A percentile compares a stretch with the other conserved stretches of the same genome.
Conservation (phyloP, 2,329 filamentous ascomycete genomes). For the Penicillium vulpinum region DNA sequence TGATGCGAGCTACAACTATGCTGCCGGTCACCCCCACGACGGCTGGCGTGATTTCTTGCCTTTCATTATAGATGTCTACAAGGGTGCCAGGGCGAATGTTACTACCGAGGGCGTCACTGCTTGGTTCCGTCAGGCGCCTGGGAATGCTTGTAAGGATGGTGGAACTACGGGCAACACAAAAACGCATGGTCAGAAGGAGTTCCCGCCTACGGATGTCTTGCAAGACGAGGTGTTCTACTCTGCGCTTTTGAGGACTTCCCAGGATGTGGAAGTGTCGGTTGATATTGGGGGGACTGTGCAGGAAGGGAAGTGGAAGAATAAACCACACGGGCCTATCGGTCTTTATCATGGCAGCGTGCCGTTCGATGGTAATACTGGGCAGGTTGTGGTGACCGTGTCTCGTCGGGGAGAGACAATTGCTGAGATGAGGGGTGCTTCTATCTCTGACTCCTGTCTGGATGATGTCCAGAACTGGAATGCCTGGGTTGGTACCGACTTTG, state of each 20-base stretch:
- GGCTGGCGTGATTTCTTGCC: conserved; percentile 8
- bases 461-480: conserved; percentile 9
- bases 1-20: conserved; percentile 9
- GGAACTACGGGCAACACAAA: conserved; percentile 7
- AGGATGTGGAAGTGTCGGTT: not conserved
- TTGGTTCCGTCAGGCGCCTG: conserved; percentile 4
- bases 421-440: conserved; percentile 6
- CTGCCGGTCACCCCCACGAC: conserved; percentile 3
- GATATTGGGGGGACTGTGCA: not conserved
- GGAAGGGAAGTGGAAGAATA: conserved; percentile 2
- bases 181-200: conserved; percentile 1
- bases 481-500: conserved; percentile 9
- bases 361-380: conserved; percentile 3
- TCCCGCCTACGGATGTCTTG: conserved; percentile 1
- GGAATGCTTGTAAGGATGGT: conserved; percentile 2
- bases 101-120: conserved; percentile 2
- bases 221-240: conserved; percentile 7
- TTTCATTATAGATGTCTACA: conserved; percentile 2
- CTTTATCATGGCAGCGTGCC: conserved; percentile 9
- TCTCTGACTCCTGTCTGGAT: not conserved
- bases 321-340: not conserved
- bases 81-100: not conserved
- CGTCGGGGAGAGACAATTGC: conserved; percentile 1
- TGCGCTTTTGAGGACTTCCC: not conserved
- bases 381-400: conserved; percentile 4